Evolutionary conservation across 805 yeast genomes (phyloP).

Genomic region (Cyberlindnera mrakii): DNA sequence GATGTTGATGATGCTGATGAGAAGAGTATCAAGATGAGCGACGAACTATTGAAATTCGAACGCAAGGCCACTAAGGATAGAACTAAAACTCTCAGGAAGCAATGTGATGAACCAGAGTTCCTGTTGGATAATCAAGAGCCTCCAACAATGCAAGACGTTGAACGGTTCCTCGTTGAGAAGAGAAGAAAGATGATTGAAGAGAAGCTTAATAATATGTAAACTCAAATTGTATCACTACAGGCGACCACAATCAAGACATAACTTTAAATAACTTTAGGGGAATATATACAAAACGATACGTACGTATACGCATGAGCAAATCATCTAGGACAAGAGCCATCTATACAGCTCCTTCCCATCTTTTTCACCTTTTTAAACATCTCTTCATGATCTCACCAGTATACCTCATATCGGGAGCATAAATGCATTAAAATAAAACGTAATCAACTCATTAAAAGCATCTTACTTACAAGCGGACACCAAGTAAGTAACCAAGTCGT

Average conservation of each 20-base stretch:
- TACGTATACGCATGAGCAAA: not conserved
- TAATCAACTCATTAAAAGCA: not conserved
- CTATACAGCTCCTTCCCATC: not conserved
- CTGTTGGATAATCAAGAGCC: constrained; percentile 6
- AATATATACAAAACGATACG: constrained; percentile 1
- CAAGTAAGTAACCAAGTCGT: constrained; percentile 90
- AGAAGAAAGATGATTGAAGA: constrained; percentile 12
- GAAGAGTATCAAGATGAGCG: constrained; percentile 3
- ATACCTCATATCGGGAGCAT: too few species aligned
- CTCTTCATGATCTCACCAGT: not conserved
- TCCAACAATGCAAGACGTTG: constrained; percentile 6
- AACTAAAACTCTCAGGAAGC: not conserved
- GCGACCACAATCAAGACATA: not conserved
- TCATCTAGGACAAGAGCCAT: not conserved
- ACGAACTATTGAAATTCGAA: constrained; percentile 28
- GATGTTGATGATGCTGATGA: constrained; percentile 1
- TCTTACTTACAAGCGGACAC: constrained; percentile 42
- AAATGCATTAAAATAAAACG: constrained; percentile 1
- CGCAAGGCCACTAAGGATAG: constrained; percentile 2
- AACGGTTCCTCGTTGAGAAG: constrained; percentile 14
- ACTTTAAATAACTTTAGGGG: constrained; percentile 1
- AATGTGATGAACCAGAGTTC: not conserved
- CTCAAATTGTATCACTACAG: constrained; percentile 1
- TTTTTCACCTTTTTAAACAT: not conserved
- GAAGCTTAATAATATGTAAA: constrained; percentile 1